Evolutionary conservation across 352 stramenopile species (phyloP), one percentile per base, ranked within the genome.

Genomic region (Phytophthora kernoviae): DNA sequence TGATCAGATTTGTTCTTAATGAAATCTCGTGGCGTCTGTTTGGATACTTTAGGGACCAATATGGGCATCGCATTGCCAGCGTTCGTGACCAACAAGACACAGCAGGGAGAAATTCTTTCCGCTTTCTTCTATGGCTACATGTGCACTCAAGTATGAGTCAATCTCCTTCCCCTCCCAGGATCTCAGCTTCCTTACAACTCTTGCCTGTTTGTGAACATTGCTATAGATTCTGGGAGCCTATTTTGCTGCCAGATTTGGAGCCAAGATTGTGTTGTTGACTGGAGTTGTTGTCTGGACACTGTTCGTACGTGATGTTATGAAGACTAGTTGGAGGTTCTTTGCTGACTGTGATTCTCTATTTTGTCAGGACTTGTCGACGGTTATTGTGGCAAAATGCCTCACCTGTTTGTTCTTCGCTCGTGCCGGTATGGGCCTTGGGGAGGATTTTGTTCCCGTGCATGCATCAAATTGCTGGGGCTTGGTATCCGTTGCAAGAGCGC

Each of bases 81-180:
- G 11, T 92, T 96, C 51, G 72, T 93, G 15, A 68, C 73, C 43
- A 72, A 81, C 67, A 93, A 93, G 55, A 76, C 75, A 17, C 77
- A 91, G 46, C 87, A 96, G 56, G 85, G 87, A 0, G 80, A 91
- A 57, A 73, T 96, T 39, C 72, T 96, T 32, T 89, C 85, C 12
- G 79, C 85, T 20, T 96, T 96, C 65, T 96, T 93, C 68, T 96
- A 93, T 41, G 87, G 87, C 40, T 96, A 96, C 66, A 84, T 96
- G 73, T 74, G 79, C 59, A 96, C 87, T 8, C 87, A 96, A 75
- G 84, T 90, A 39, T 20, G 27, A 18, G n/a, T n/a, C 27, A 7
- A 46, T 3, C 14, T 41, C 42, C 32, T n/a, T 36, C 3, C 30
- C 7, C 30, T 22, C 3, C 27, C 12, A 36, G 2, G 15, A 24